These are phyloP conservation scores for Oryza australiensis DNA, from an alignment of 176 grass and related monocot genomes.

Conservation along the genomic window DNA sequence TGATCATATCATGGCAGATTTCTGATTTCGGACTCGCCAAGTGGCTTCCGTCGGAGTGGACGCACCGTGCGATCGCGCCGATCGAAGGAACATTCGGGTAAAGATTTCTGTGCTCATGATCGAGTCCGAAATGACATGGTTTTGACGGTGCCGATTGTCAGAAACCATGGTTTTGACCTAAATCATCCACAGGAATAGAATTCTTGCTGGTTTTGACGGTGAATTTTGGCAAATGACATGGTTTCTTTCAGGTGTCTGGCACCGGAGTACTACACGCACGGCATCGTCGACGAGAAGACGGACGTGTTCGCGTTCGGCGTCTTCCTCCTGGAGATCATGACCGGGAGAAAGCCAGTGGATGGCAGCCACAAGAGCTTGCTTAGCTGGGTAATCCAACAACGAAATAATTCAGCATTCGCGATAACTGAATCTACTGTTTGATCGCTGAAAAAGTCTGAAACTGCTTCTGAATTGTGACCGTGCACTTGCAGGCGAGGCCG, in stretches of 20 bases:
- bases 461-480: background rate
- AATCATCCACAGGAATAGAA: too few species aligned
- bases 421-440: background rate
- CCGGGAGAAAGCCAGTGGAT: slow-evolving; percentile 84
- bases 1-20: slow-evolving; percentile 45
- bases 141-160: too few species aligned
- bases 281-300: slow-evolving; percentile 91
- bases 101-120: background rate
- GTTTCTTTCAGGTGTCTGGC: slow-evolving; percentile 63
- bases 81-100: slow-evolving; percentile 96
- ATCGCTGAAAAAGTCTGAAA: background rate
- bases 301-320: slow-evolving; percentile 96
- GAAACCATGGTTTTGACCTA: too few species aligned
- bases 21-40: slow-evolving; percentile 92
- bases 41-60: slow-evolving; percentile 95
- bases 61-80: slow-evolving; percentile 79
- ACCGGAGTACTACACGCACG: slow-evolving; percentile 94
- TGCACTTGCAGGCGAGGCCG: slow-evolving; percentile 68
- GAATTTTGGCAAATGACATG: background rate
- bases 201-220: background rate
- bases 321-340: slow-evolving; percentile 85
- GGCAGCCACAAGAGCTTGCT: slow-evolving; percentile 79
- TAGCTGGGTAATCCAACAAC: slow-evolving; percentile 52
- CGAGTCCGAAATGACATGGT: too few species aligned
- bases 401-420: background rate